Percentiles rank a stretch among this genome's conserved stretches.
Evolutionary conservation across 1,284 basidiomycete species (phyloP).

Genomic region (Gymnopus androsaceus): DNA sequence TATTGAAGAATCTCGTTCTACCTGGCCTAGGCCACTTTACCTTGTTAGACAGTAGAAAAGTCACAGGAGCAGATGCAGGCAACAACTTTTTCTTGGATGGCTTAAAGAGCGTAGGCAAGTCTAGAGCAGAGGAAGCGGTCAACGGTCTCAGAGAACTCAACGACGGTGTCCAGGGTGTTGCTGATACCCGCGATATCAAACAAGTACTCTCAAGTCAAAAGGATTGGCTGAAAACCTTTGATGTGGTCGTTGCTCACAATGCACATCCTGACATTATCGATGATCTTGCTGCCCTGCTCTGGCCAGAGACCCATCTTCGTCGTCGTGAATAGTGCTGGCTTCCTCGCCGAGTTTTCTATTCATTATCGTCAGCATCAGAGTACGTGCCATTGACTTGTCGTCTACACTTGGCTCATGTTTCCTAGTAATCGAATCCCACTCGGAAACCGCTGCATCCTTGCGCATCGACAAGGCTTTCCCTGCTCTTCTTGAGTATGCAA

Average conservation of each 20-base stretch:
- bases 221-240: constrained; percentile 59
- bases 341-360: constrained; percentile 85
- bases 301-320: constrained; percentile 68
- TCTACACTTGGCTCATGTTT: constrained; percentile 10
- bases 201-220: constrained; percentile 59
- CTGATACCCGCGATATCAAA: constrained; percentile 60
- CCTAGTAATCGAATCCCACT: constrained; percentile 90
- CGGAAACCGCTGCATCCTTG: constrained; percentile 81
- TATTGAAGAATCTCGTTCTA: constrained; percentile 93
- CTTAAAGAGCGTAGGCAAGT: constrained; percentile 73
- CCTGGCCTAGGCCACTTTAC: constrained; percentile 93
- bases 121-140: constrained; percentile 80
- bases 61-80: constrained; percentile 79
- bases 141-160: constrained; percentile 85
- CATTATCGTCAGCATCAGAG: constrained; percentile 87
- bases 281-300: constrained; percentile 65
- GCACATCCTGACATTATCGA: constrained; percentile 58
- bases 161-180: constrained; percentile 76
- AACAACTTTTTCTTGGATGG: constrained; percentile 96
- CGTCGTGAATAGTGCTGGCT: constrained; percentile 80
- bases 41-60: constrained; percentile 70
- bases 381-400: constrained; percentile 38
- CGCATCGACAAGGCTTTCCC: constrained; percentile 91
- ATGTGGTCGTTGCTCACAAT: constrained; percentile 86
- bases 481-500: constrained; percentile 70